Percentiles rank a stretch among this genome's conserved stretches.
phyloP scores from a whole-genome alignment of 176 grass and related monocot species.

The Bothriochloa decipiens region DNA sequence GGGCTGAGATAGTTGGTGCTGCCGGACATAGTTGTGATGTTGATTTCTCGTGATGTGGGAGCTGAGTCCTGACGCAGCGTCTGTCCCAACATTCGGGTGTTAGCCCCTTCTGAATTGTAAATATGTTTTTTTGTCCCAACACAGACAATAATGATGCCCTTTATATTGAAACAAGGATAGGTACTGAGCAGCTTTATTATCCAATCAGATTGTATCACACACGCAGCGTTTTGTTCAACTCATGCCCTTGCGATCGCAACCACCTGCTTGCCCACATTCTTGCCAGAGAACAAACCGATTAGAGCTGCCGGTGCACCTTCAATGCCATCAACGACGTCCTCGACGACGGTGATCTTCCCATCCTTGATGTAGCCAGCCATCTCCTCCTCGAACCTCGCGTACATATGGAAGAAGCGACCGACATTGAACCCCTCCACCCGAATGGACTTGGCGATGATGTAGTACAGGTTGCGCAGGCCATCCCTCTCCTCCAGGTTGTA shows the following conservation, averaged over 20 bases:
- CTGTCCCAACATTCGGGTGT: no score
- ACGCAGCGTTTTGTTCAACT: not conserved
- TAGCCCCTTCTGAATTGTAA: no score
- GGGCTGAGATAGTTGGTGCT: no score
- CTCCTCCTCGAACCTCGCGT: constrained; percentile 47
- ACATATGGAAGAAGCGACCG: not conserved
- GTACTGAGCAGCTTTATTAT: no score
- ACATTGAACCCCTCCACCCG: constrained; percentile 49
- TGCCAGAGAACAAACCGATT: constrained; percentile 55
- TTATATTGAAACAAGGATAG: no score
- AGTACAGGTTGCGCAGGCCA: constrained; percentile 45
- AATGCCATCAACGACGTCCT: constrained; percentile 57
- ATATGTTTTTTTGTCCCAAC: no score
- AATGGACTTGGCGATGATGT: constrained; percentile 35
- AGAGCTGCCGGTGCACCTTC: constrained; percentile 53
- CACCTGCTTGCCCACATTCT: constrained; percentile 60
- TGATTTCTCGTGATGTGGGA: no score
- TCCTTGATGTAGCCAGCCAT: constrained; percentile 41
- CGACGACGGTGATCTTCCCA: constrained; percentile 47
- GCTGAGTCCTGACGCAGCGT: no score
- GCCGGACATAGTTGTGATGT: no score
- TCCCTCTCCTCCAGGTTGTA: constrained; percentile 50
- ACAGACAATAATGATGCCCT: no score
- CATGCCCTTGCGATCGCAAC: constrained; percentile 31
- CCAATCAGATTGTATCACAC: no score